A percentile compares a stretch with the other conserved stretches of the same genome.
These are phyloP conservation scores for Penicillium macrosclerotiorum DNA, from an alignment of 495 filamentous ascomycete species.

Conservation along the genomic window DNA sequence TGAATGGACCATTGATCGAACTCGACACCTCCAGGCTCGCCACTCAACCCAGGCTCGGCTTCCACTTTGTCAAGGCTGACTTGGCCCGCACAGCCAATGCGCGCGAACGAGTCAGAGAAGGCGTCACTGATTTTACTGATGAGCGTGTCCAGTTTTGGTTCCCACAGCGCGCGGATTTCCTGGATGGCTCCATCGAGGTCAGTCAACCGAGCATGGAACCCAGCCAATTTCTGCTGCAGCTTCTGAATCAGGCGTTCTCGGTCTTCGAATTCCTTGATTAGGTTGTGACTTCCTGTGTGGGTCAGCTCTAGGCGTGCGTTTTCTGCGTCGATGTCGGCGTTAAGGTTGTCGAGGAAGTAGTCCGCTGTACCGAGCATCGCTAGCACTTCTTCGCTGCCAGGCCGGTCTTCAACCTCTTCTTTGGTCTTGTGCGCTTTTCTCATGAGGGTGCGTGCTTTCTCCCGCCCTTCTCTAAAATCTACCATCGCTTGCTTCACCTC, in stretches of 20 bases:
- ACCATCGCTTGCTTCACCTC: conserved; percentile 38
- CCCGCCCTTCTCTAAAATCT: conserved; percentile 27
- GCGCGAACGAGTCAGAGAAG: conserved; percentile 84
- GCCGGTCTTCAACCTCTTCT: conserved; percentile 7
- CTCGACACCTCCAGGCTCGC: conserved; percentile 61
- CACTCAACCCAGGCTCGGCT: conserved; percentile 35
- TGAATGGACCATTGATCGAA: conserved; percentile 93
- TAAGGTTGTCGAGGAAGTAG: conserved; percentile 60
- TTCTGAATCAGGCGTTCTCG: conserved; percentile 59
- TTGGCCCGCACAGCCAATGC: conserved; percentile 94
- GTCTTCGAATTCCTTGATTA: conserved; percentile 76
- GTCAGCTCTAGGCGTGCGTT: conserved; percentile 73
- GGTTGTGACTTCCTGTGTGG: conserved; percentile 71
- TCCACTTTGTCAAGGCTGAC: conserved; percentile 61
- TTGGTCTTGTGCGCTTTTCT: conserved; percentile 34
- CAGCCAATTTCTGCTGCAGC: conserved; percentile 47
- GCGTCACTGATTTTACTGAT: conserved; percentile 80
- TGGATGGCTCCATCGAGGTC: conserved; percentile 55
- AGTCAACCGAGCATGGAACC: conserved; percentile 44
- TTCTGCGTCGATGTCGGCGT: conserved; percentile 72
- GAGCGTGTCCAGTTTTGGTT: conserved; percentile 77
- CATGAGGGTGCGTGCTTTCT: conserved; percentile 32
- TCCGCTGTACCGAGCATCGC: conserved; percentile 26
- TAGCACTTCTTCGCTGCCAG: conserved; percentile 33
- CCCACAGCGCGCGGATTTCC: conserved; percentile 65